Evolutionary conservation across 805 yeast species (phyloP), one percentile per base, ranked within the genome.

Genomic region (Saturnispora ahearnii): DNA sequence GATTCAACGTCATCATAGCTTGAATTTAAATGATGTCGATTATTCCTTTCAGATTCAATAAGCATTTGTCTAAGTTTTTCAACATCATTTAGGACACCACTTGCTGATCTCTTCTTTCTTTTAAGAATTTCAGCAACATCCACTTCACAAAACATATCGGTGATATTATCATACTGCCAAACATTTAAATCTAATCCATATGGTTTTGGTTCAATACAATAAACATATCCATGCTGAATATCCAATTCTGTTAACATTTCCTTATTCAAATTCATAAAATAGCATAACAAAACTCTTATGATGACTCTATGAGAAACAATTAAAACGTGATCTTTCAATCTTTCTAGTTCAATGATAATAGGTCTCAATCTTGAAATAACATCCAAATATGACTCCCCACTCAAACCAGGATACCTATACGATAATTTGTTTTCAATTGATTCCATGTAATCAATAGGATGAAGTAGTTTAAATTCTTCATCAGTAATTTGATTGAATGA

Each of bases 161-260:
- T 60, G 3, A 53, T 33, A 45, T 66, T 65, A 51, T 64, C 69
- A 46, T 61, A 67, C 38, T 64, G 66, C 68, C 70, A 67, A 15
- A 67, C 65, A 46, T 65, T 67, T 46, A 67, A 57, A 50, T 66
- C 70, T 32, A 67, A 50, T 4, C 71, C 71, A 52, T 67, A 67
- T 6, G 71, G 70, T 52, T 67, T 67, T 34, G 71, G 71, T 54
- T 66, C 70, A 32, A 67, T 57, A 56, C 71, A 67, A 47, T 67
- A 67, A 8, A 67, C 62, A 40, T 47, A 64, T 3, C 64, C 65
- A 32, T 65, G 68, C 42, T 64, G 66, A n/a, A 67, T 66, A 33
- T 66, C 70, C 48, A 67, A 55, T 48, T 67, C 71, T 7, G 71
- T 67, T 46, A 67, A 46, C 69, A 67, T 62, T 45, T 66, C 69